Evolutionary conservation across 2,329 filamentous ascomycete genomes (phyloP).

Genomic region (Pseudogymnoascus sp.): DNA sequence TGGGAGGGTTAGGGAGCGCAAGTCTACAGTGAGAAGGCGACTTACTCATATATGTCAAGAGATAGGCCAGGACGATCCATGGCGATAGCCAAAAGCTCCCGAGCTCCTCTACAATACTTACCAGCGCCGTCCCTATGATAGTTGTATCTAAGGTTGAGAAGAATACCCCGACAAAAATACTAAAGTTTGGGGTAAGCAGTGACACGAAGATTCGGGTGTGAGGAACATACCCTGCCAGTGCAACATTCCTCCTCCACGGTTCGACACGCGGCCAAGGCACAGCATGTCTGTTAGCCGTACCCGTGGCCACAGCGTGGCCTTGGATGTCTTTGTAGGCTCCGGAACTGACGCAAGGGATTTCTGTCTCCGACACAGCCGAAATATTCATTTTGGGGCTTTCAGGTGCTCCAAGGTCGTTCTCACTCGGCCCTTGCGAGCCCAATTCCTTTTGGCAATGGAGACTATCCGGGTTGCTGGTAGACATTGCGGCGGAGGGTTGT

Average conservation of each 20-base stretch:
- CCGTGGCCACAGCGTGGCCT: background rate
- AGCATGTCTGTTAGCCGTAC: background rate
- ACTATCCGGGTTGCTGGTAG: background rate
- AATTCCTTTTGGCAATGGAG: background rate
- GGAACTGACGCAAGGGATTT: background rate
- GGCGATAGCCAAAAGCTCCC: conserved; percentile 38
- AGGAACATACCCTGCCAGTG: background rate
- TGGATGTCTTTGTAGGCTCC: background rate
- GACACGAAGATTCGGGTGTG: background rate
- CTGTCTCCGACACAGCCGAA: background rate
- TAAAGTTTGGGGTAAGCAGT: conserved; percentile 21
- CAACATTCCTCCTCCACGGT: conserved; percentile 7
- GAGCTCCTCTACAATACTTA: conserved; percentile 48
- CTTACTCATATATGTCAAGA: conserved; percentile 22
- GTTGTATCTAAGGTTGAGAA: conserved; percentile 53
- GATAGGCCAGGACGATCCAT: conserved; percentile 50
- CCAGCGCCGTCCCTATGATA: conserved; percentile 52
- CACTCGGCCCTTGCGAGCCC: background rate
- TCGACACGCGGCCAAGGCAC: background rate
- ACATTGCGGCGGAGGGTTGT: background rate
- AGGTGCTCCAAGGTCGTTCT: background rate
- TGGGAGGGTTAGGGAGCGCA: background rate
- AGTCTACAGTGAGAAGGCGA: background rate
- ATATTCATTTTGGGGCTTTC: background rate
- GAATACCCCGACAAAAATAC: conserved; percentile 45